Evolutionary conservation across 176 grass and related monocot genomes (phyloP).

Genomic region (Aegilops umbellulata): DNA sequence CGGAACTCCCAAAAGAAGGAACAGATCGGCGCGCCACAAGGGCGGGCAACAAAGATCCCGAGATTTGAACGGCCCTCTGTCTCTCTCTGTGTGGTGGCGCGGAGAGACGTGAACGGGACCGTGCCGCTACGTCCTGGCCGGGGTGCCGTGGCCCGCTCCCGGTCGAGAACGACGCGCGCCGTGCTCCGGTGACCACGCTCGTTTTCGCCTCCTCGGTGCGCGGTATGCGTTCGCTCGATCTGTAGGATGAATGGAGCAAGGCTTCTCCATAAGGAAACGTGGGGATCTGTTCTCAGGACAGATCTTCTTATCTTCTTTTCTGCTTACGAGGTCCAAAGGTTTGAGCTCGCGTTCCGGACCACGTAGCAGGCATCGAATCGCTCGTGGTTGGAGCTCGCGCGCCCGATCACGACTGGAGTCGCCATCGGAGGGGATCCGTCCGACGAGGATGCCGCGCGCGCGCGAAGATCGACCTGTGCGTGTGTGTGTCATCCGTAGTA

Average conservation of each 20-base stretch:
- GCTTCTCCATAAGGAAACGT: too few relatives aligned
- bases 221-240: background rate
- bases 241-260: too few relatives aligned
- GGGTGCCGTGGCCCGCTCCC: too few relatives aligned
- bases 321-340: background rate
- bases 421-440: too few relatives aligned
- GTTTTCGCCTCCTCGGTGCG: background rate
- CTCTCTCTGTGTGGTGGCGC: background rate
- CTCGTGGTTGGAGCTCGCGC: background rate
- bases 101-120: background rate
- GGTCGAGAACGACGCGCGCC: background rate
- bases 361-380: background rate
- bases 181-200: background rate
- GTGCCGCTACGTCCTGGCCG: too few relatives aligned
- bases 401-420: background rate
- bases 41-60: constrained; percentile 1
- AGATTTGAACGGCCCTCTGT: background rate
- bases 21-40: background rate
- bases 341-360: background rate
- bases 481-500: background rate
- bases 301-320: background rate
- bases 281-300: background rate
- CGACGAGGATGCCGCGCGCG: too few relatives aligned
- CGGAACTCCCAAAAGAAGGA: constrained; percentile 13
- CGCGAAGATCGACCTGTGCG: too few relatives aligned